These are phyloP conservation scores for Colletotrichum echinochloae DNA, from an alignment of 2,329 filamentous ascomycete genomes.

Conservation along the genomic window DNA sequence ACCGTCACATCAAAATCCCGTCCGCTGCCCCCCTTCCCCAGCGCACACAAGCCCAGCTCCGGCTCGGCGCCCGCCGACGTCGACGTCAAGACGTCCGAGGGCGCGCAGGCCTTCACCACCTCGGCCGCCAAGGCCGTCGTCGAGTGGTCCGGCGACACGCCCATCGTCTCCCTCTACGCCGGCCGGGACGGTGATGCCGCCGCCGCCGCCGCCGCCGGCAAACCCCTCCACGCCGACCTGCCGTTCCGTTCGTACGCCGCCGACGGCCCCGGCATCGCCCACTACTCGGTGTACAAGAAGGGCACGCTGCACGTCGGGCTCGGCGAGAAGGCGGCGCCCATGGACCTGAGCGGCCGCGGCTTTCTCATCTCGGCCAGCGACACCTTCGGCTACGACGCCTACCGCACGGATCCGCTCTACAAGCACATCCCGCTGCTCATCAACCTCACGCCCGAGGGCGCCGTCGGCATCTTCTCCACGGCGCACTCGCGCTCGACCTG, in stretches of 20 bases:
- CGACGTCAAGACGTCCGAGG: slow-evolving; percentile 47
- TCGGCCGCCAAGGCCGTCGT: slow-evolving; percentile 60
- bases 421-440: slow-evolving; percentile 81
- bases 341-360: slow-evolving; percentile 75
- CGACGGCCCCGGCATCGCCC: slow-evolving; percentile 71
- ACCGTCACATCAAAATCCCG: slow-evolving; percentile 73
- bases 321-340: slow-evolving; percentile 78
- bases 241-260: slow-evolving; percentile 73
- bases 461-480: slow-evolving; percentile 76
- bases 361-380: slow-evolving; percentile 78
- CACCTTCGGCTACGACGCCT: slow-evolving; percentile 79
- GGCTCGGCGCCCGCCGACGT: slow-evolving; percentile 20
- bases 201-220: no score
- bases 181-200: no score
- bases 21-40: slow-evolving; percentile 74
- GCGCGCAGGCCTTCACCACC: slow-evolving; percentile 48
- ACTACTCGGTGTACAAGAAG: slow-evolving; percentile 73
- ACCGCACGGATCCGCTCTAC: slow-evolving; percentile 78
- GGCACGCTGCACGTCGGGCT: slow-evolving; percentile 76
- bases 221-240: slow-evolving; percentile 71
- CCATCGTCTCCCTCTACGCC: slow-evolving; percentile 64
- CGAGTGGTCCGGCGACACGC: slow-evolving; percentile 67
- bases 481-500: slow-evolving; percentile 73
- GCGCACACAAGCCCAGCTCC: slow-evolving; percentile 57
- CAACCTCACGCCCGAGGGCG: slow-evolving; percentile 73